Base-by-base conservation (phyloP, 306 rosid species). In the Prunus davidiana region DNA sequence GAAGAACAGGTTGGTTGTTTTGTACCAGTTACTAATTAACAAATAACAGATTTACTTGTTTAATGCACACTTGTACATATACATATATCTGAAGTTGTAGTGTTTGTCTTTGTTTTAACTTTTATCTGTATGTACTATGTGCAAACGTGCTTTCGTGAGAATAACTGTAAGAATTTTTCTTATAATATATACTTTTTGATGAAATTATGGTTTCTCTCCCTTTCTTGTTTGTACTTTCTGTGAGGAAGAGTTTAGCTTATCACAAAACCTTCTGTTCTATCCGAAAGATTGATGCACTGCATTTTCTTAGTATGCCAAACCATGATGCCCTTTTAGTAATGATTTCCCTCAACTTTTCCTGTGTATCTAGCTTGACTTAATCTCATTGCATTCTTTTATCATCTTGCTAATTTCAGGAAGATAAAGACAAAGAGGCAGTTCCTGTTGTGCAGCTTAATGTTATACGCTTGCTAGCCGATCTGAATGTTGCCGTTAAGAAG, bases 391-490 rank as follows among this genome's bases (percentile, higher is more conserved):
- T 41, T 72, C 65, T 34, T 84, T 72, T 12, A 10, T 75, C 71
- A 69, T 84, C 69, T 28, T 79, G 78, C 79, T 81, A 78, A 76
- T 82, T 68, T 81, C 89, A 95, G 99, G 97, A 65, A 55, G 91
- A 88, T 81, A 93, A 88, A 84, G 97, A 88, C 79, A 95, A 92
- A 88, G 88, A 88, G 63, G 78, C 90, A 41, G 85, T 90, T 73
- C 99, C 99, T 67, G 76, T 82, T 64, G 89, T 90, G 84, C 97
- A 95, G 82, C 97, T 95, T 58, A 92, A 95, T 73, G 93, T 91
- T 77, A 93, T 95, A 80, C 88, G 86, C 54, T 79, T 95, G 77
- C 89, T 95, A 56, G 97, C 99, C 64, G 91, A 90, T 78, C 81
- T 95, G 77, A 92, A 85, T 43, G 91, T 84, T 77, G 88, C 93